phyloP scores from a whole-genome alignment of 345 rosid species.

The Melastoma malabathricum region DNA sequence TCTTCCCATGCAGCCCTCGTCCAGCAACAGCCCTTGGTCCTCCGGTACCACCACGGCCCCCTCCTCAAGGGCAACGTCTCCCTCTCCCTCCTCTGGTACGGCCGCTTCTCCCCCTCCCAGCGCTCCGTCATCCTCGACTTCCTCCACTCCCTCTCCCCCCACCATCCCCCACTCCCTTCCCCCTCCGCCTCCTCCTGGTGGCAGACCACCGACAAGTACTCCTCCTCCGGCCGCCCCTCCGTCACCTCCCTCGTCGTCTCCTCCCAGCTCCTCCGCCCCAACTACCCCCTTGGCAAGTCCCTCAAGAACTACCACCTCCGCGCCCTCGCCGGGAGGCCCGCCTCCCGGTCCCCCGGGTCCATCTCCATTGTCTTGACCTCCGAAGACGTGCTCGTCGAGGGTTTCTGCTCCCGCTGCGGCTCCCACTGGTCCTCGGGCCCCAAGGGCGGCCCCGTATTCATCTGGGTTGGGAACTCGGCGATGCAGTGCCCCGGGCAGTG shows the following conservation, averaged over 20 bases:
- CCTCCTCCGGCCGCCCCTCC: constrained; percentile 28
- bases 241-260: constrained; percentile 29
- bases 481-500: constrained; percentile 80
- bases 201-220: constrained; percentile 69
- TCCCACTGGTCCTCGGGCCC: constrained; percentile 35
- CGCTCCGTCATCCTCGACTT: constrained; percentile 68
- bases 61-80: constrained; percentile 51
- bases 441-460: constrained; percentile 18
- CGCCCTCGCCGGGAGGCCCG: constrained; percentile 42
- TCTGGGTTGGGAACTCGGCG: constrained; percentile 91
- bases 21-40: constrained; percentile 61
- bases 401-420: constrained; percentile 81
- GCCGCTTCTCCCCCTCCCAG: constrained; percentile 49
- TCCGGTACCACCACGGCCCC: constrained; percentile 51
- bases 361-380: constrained; percentile 68
- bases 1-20: constrained; percentile 28
- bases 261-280: constrained; percentile 43
- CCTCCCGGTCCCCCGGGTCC: constrained; percentile 8
- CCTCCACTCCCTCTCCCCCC: constrained; percentile 38
- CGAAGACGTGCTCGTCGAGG: constrained; percentile 62
- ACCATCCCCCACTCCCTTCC: constrained; percentile 13
- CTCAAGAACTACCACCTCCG: constrained; percentile 33
- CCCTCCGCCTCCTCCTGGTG: constrained; percentile 74
- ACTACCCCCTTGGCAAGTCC: constrained; percentile 48
- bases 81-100: constrained; percentile 85